phyloP scores from a whole-genome alignment of 805 yeast species.

The Priceomyces carsonii region DNA sequence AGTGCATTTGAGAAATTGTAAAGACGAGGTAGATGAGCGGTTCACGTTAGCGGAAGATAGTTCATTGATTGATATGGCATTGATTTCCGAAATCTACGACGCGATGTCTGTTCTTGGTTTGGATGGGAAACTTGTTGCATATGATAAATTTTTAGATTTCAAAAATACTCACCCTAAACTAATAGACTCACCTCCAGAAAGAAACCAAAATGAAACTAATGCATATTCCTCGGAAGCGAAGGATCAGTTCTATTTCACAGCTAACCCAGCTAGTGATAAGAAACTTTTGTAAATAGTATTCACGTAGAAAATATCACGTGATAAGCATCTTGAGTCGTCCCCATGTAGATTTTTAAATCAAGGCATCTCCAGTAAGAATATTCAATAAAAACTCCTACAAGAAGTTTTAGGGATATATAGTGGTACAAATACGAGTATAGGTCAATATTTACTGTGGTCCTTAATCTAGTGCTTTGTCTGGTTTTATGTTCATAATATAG shows the following conservation, averaged over 20 bases:
- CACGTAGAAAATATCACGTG: no score
- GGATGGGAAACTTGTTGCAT: slow-evolving; percentile 27
- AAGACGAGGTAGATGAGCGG: background rate
- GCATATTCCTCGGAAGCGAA: background rate
- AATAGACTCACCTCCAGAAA: background rate
- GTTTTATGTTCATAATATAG: no score
- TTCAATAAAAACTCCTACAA: no score
- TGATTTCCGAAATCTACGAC: slow-evolving; percentile 18
- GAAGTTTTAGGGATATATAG: no score
- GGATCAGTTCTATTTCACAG: background rate
- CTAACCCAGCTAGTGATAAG: background rate
- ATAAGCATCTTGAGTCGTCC: no score
- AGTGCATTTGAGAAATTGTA: background rate
- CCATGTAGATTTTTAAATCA: no score
- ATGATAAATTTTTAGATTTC: slow-evolving; percentile 19
- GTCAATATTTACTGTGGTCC: no score
- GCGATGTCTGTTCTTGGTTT: slow-evolving; percentile 23
- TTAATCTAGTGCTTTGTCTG: no score
- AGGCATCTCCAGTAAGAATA: no score
- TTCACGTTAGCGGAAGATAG: slow-evolving; percentile 1
- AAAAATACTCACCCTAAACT: slow-evolving; percentile 7
- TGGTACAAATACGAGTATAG: no score
- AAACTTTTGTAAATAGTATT: slow-evolving; percentile 1
- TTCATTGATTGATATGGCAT: slow-evolving; percentile 15
- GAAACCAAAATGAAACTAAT: background rate